These are phyloP conservation scores for Mrakia gelida DNA, from an alignment of 768 basidiomycete species.

Conservation along the genomic window DNA sequence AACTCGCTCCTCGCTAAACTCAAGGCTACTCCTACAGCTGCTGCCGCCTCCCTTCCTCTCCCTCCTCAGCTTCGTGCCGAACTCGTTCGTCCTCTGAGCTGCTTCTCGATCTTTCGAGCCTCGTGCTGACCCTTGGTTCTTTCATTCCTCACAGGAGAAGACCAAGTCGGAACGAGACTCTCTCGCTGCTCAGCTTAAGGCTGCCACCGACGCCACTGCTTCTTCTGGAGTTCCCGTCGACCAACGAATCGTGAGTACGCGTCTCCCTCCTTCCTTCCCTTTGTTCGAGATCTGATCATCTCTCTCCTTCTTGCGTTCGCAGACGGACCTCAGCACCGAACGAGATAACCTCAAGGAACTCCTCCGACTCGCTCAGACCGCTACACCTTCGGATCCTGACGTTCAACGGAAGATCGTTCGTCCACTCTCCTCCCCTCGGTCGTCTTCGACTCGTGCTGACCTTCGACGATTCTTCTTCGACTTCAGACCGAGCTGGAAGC, in stretches of 20 bases:
- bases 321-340: background rate
- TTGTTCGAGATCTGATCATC: background rate
- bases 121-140: background rate
- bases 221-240: background rate
- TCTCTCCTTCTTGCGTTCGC: background rate
- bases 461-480: too few relatives aligned
- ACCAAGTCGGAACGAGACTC: conserved; percentile 10
- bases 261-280: background rate
- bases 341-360: conserved; percentile 10
- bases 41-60: background rate
- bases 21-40: conserved; percentile 2
- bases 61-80: background rate
- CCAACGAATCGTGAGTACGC: background rate
- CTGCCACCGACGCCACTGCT: background rate
- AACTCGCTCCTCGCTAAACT: conserved; percentile 6
- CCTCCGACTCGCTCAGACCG: conserved; percentile 5
- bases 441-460: background rate
- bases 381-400: background rate
- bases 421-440: background rate
- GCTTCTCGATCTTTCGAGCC: background rate
- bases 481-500: conserved; percentile 8
- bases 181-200: background rate
- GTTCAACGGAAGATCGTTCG: conserved; percentile 11
- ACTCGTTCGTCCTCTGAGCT: background rate
- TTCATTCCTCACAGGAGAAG: conserved; percentile 1